Evolutionary conservation across 768 basidiomycete species (phyloP), one percentile per base, ranked within the genome.

Genomic region (Pilatotrama ljubarskyi): DNA sequence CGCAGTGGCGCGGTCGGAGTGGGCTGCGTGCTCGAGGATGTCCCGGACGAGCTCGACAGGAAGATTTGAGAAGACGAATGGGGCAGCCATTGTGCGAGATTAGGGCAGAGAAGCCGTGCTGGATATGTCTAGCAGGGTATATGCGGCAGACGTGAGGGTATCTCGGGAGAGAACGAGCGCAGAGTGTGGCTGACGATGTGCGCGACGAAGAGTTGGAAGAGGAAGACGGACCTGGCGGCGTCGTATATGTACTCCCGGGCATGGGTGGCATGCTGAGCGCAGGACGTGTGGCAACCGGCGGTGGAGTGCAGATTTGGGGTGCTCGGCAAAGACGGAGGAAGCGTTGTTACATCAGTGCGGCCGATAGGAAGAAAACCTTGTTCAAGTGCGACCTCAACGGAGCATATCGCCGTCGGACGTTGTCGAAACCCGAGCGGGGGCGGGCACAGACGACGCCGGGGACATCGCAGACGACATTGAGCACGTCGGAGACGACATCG

Each of bases 11-110:
- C 43, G 64, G 53, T 69, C 67, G 15, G 59, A 51, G 37, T 40
- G 50, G 14, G 77, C 75, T 32, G 75, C 76, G 50, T 74, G 69
- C 48, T 74, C 73, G 66, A 78, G 62, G 57, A 79, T 65, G 50
- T 70, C 66, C 22, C 73, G 70, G 17, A 78, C 44, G 43, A 77
- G 67, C 58, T 78, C 77, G 46, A 65, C 48, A 6, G 75, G 77
- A 24, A 77, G 62, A 46, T 63, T 51, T 44, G 67, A 59, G 55
- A 68, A 70, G 14, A 65, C 49, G 50, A 61, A 63, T 20, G 65
- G 64, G 11, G 52, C 47, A 13, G 50, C 35, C 43, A 58, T 57
- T n/a, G 47, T 42, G 20, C 26, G 38, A 37, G 46, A 57, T 42
- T 57, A 57, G 42, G n/a, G 55, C 46, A n/a, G 22, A 38, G 20